phyloP scores from a whole-genome alignment of 2,329 filamentous ascomycete species.

The Aspergillus sergii region DNA sequence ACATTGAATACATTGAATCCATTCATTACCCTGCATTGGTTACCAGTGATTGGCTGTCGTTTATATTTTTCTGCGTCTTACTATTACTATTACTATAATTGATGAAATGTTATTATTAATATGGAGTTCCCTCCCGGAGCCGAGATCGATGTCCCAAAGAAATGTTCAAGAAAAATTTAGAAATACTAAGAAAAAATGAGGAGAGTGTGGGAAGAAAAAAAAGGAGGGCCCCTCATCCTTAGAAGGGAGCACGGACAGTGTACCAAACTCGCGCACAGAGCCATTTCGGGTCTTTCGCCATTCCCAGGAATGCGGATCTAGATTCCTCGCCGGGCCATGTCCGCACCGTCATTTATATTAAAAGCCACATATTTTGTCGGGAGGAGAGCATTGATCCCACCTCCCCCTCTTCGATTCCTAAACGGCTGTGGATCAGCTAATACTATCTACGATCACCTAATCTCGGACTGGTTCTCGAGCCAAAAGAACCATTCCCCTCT shows the following conservation, averaged over 20 bases:
- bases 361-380: not conserved
- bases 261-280: conserved; percentile 14
- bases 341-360: not conserved
- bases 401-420: not conserved
- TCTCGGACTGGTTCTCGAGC: conserved; percentile 5
- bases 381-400: conserved; percentile 1
- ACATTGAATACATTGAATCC: not conserved
- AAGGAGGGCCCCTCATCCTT: not conserved
- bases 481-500: not conserved
- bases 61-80: not conserved
- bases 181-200: not conserved
- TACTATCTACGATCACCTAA: conserved; percentile 2
- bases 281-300: conserved; percentile 13
- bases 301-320: conserved; percentile 17
- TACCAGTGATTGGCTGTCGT: not conserved
- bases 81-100: not conserved
- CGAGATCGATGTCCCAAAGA: not conserved
- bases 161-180: not conserved
- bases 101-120: not conserved
- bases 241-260: conserved; percentile 15
- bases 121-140: not conserved
- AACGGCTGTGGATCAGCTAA: not conserved
- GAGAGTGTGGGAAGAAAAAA: not conserved
- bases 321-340: conserved; percentile 8
- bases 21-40: not conserved